Base-by-base conservation (phyloP, 1,139 yeast genomes). In the Magnusiomyces tetraspermus region DNA sequence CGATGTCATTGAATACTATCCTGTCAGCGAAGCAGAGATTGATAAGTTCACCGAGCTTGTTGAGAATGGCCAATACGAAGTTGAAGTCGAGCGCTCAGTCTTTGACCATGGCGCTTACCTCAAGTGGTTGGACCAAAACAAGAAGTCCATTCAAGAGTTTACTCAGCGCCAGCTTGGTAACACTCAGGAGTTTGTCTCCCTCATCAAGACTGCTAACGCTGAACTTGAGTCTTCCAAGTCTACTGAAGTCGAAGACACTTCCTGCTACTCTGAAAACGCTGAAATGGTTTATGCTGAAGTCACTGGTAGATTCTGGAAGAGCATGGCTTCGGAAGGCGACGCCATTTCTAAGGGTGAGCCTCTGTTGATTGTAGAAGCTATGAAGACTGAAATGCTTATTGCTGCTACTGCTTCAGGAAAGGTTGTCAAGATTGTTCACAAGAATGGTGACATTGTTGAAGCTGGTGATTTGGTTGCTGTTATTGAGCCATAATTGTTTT, bases 331-430 rank as follows among this genome's bases (percentile, higher is more conserved):
- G 52, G 90, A 78, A 46, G 97, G 96, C n/a, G 94, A 85, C 60
- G 70, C 60, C 22, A 95, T 92, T 33, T 72, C 73, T 51, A 77
- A 73, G 54, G 95, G 90, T 37, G 92, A 87, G 62, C 89, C 89
- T 3, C 74, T 92, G 58, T 78, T 92, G 58, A 88, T 92, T 51
- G 87, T 92, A 55, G 97, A 92, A 69, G 97, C 97, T 52, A 92
- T 92, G 97, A 92, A 92, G 75, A 92, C 98, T 0, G 98, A 92
- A 69, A 89, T 92, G 96, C 79, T 82, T 50, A 95, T 90, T 44
- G 74, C 71, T 55, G 81, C 97, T 19, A 77, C 95, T 2, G 76
- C 69, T 51, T 74, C 71, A 10, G 97, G 97, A 61, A 86, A 79
- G 65, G 92, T 92, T 21, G 71, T 80, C 51, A 86, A 87, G 71